A percentile compares a stretch with the other conserved stretches of the same genome.
These are phyloP conservation scores for Metschnikowia baotianmanensis DNA, from an alignment of 805 yeast genomes.

Conservation along the genomic window DNA sequence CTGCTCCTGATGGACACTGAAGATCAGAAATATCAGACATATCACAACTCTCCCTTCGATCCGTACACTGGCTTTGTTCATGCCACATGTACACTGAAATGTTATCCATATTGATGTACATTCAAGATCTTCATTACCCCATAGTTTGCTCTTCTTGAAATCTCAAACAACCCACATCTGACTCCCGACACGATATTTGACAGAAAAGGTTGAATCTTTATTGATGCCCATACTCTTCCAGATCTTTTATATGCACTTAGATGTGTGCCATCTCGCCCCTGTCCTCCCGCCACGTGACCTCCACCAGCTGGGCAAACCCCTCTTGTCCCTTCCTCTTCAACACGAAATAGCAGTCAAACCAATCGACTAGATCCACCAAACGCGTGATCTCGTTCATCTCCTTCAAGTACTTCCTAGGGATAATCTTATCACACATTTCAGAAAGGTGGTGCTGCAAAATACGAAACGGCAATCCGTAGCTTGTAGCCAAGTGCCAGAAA, in stretches of 20 bases:
- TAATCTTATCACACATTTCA: conserved; percentile 71
- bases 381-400: conserved; percentile 62
- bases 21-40: no score
- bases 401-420: conserved; percentile 31
- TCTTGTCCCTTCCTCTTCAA: conserved; percentile 64
- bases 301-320: conserved; percentile 60
- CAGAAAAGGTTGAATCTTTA: no score
- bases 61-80: no score
- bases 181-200: no score
- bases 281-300: conserved; percentile 28
- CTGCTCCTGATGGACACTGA: no score
- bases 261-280: conserved; percentile 17
- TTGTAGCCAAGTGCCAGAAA: conserved; percentile 74
- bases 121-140: no score
- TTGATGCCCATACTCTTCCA: no score
- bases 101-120: no score
- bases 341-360: conserved; percentile 72
- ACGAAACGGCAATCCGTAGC: conserved; percentile 83
- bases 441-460: conserved; percentile 83
- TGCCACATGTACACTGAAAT: no score
- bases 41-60: no score
- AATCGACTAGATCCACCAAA: conserved; percentile 69
- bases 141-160: background rate
- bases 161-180: no score
- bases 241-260: no score